A percentile compares a stretch with the other conserved stretches of the same genome.
Conservation (phyloP, 148 eudicot species). For the Tetragonia tetragonoides region DNA sequence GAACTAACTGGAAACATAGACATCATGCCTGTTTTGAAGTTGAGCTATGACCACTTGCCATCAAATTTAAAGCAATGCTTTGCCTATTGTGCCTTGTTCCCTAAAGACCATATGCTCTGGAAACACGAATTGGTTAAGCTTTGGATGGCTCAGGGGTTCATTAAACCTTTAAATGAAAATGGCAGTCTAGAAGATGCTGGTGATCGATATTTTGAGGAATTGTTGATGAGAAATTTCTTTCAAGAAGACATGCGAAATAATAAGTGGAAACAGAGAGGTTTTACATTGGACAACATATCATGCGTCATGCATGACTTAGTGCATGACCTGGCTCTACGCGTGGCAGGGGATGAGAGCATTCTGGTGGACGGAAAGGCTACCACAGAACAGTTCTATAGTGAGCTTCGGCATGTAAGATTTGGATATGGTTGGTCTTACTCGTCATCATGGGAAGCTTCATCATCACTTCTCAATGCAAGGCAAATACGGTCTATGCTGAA, state of each 20-base stretch:
- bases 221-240: not conserved
- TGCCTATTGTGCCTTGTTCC: not conserved
- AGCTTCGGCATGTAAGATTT: not conserved
- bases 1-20: not conserved
- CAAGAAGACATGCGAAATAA: not conserved
- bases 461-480: not conserved
- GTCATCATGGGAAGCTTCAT: not conserved
- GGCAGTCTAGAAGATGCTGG: not conserved
- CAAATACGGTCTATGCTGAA: not conserved
- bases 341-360: not conserved
- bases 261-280: too few species aligned
- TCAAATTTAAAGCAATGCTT: not conserved
- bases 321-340: not conserved
- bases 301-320: not conserved
- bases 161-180: not conserved
- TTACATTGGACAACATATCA: not conserved
- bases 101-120: not conserved
- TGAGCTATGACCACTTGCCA: not conserved
- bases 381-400: not conserved
- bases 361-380: not conserved
- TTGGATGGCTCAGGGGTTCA: conserved; percentile 15
- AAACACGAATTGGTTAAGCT: not conserved
- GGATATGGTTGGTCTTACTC: not conserved
- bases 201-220: not conserved
- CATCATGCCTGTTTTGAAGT: not conserved